Percentiles rank a stretch among this genome's conserved stretches.
phyloP scores from a whole-genome alignment of 2,329 filamentous ascomycete species.

The Aspergillus fijiensis region DNA sequence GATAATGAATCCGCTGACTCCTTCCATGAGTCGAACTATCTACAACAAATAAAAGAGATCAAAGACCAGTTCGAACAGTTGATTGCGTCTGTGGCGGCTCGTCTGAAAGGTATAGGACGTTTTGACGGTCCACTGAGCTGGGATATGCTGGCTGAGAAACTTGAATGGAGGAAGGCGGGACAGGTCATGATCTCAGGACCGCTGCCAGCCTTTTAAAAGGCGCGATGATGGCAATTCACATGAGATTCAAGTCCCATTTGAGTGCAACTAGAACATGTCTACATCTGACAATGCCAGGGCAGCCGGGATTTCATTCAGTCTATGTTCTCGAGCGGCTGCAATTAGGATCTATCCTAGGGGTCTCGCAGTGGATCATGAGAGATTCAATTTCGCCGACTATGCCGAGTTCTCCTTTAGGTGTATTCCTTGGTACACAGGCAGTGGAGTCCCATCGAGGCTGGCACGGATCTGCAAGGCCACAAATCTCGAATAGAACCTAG shows the following conservation, averaged over 20 bases:
- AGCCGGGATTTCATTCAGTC: too few relatives aligned
- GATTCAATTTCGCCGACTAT: neutral
- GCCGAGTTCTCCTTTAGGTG: neutral
- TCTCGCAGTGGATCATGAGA: too few relatives aligned
- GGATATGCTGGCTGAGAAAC: slow-evolving; percentile 78
- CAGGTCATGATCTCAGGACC: neutral
- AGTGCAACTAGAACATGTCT: neutral
- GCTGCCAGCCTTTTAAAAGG: neutral
- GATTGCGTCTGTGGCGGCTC: slow-evolving; percentile 69
- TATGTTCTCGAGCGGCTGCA: too few relatives aligned
- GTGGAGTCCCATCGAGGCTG: neutral
- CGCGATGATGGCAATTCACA: neutral
- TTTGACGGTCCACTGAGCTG: slow-evolving; percentile 71
- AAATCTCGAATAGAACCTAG: neutral
- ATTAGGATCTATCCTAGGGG: too few relatives aligned
- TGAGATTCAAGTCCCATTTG: neutral
- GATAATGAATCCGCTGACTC: slow-evolving; percentile 34
- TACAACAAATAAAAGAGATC: slow-evolving; percentile 56
- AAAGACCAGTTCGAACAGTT: slow-evolving; percentile 64
- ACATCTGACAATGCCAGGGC: too few relatives aligned
- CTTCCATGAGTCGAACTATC: slow-evolving; percentile 47
- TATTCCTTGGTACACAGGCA: neutral
- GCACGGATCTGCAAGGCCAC: neutral
- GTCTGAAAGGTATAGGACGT: slow-evolving; percentile 71
- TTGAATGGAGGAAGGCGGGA: slow-evolving; percentile 54